Evolutionary conservation across 2,329 filamentous ascomycete species (phyloP), one percentile per base, ranked within the genome.

Genomic region (Fusarium tupiense): DNA sequence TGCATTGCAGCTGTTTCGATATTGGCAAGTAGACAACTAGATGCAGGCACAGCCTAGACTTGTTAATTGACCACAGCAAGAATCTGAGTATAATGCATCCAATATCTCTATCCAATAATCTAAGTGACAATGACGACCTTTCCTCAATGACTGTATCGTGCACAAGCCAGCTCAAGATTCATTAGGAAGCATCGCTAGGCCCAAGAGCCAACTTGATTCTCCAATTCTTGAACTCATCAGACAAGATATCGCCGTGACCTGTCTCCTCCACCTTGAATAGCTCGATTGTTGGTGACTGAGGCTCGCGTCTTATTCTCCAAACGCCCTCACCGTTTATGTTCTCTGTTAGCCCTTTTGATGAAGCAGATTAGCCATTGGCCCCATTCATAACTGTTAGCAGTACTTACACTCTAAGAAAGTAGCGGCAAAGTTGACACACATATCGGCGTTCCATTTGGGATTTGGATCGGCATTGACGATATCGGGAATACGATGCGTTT

Each of bases 341-440:
- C 47, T 88, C 88, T 69, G 90, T 86, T 79, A 92, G 81, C 86
- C 92, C 92, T 94, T 56, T 47, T 12, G 16, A 40, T 22, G 7
- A 29, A 33, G 7, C 20, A 35, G 69, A 81, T 60, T 52, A 53
- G 31, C 53, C 14, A n/a, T 19, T 8, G 19, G 12, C 8, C 12
- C 19, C 17, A 12, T 43, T 19, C 11, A 29, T 9, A 50, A 14
- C 19, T 29, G 14, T 29, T n/a, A 31, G 29, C 26, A 41, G 16
- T 60, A 82, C 91, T 83, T 82, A 94, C 94, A 97, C 13, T 92
- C 91, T 22, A 98, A 83, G 76, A 98, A 94, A 1, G 84, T 87
- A 4, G 90, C 91, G 3, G 94, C 91, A 83, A 98, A 98, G 77
- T 97, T 98, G 79, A 98, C 96, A 80, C 95, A 98, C 75, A 93